Evolutionary conservation across 148 eudicot genomes (phyloP).

Genomic region (Rhododendron mucronatum): DNA sequence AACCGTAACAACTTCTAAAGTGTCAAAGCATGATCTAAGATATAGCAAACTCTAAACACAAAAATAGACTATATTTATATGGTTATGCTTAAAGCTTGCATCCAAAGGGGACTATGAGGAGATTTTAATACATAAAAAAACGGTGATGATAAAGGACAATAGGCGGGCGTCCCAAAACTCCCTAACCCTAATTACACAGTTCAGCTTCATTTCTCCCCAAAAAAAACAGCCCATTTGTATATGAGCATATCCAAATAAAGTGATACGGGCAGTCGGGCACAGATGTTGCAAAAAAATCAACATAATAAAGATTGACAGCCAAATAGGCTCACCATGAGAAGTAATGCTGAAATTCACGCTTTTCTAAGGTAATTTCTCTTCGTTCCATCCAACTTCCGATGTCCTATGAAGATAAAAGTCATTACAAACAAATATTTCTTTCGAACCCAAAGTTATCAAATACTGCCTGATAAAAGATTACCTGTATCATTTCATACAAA

Average conservation of each 20-base stretch:
- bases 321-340: constrained; percentile 61
- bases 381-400: constrained; percentile 68
- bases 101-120: neutral
- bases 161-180: neutral
- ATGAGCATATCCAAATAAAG: neutral
- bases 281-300: neutral
- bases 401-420: constrained; percentile 36
- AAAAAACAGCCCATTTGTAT: neutral
- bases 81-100: neutral
- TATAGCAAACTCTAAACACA: neutral
- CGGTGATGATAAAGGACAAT: neutral
- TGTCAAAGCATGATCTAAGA: neutral
- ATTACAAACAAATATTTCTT: neutral
- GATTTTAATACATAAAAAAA: neutral
- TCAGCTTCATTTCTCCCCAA: neutral
- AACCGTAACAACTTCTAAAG: neutral
- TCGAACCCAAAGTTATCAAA: neutral
- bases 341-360: constrained; percentile 76
- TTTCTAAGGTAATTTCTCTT: constrained; percentile 54
- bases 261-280: neutral
- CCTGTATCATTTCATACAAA: constrained; percentile 77
- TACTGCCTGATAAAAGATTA: constrained; percentile 16
- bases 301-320: neutral
- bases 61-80: neutral
- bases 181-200: neutral